Percentiles rank a stretch among this genome's conserved stretches.
Conservation (phyloP, 208 protist species). For the Acanthamoeba quina region DNA sequence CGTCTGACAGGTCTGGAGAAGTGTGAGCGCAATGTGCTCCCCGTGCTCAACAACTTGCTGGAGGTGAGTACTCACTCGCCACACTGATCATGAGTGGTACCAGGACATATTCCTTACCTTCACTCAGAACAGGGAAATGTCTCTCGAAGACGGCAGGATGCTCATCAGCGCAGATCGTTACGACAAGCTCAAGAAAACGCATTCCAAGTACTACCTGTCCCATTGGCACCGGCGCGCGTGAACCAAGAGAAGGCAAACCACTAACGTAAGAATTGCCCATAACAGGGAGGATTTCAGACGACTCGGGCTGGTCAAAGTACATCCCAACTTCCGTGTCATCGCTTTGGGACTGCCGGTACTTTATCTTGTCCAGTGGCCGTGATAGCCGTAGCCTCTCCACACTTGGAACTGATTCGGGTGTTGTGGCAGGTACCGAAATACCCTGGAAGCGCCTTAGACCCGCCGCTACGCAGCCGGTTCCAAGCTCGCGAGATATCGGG, state of each 20-base stretch:
- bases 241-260: background rate
- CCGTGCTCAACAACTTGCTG: constrained; percentile 77
- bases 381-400: background rate
- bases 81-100: background rate
- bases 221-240: background rate
- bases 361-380: background rate
- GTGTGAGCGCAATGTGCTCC: constrained; percentile 95
- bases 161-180: constrained; percentile 94
- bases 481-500: constrained; percentile 80
- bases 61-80: constrained; percentile 50
- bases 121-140: constrained; percentile 98
- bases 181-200: constrained; percentile 88
- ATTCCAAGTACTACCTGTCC: background rate
- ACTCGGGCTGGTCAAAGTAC: constrained; percentile 93
- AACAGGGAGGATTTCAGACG: constrained; percentile 80
- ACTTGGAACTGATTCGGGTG: background rate
- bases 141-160: constrained; percentile 95
- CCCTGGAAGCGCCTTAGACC: constrained; percentile 87
- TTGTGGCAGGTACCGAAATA: constrained; percentile 77
- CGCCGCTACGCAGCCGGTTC: constrained; percentile 89
- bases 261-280: background rate
- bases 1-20: constrained; percentile 89
- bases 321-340: constrained; percentile 95
- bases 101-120: constrained; percentile 92
- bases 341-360: constrained; percentile 95